phyloP scores from a whole-genome alignment of 2,329 filamentous ascomycete species.

The Fusarium odoratissimum region DNA sequence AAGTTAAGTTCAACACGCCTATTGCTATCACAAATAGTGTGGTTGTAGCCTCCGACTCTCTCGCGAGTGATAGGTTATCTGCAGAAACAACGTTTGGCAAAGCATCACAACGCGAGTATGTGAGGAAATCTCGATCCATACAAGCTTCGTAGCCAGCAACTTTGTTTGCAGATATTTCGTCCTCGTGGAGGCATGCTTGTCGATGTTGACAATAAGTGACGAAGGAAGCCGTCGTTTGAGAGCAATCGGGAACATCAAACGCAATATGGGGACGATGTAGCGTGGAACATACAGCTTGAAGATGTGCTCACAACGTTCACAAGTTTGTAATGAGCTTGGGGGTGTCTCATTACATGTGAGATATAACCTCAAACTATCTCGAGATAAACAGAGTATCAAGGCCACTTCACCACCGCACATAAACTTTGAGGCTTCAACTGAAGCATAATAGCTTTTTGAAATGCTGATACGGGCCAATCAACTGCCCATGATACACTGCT shows the following conservation, averaged over 20 bases:
- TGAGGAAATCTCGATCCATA: background rate
- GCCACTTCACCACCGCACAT: background rate
- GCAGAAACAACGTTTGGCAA: background rate
- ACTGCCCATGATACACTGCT: background rate
- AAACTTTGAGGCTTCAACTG: background rate
- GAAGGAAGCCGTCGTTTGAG: background rate
- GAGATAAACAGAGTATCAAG: background rate
- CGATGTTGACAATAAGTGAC: background rate
- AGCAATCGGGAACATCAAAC: background rate
- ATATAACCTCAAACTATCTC: background rate
- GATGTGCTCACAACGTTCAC: background rate
- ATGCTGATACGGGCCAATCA: background rate
- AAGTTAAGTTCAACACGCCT: background rate
- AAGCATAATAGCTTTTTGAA: background rate
- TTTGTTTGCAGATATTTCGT: background rate
- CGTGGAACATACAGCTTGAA: background rate
- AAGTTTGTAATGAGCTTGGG: background rate
- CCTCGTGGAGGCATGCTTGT: background rate
- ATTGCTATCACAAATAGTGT: background rate
- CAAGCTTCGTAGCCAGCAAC: background rate
- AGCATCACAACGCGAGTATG: background rate
- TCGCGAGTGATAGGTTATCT: background rate
- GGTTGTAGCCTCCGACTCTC: background rate
- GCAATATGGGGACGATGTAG: background rate
- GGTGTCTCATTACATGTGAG: background rate